phyloP scores from a whole-genome alignment of 192 early-diverging fungal species.

The Coemansia sp. region DNA sequence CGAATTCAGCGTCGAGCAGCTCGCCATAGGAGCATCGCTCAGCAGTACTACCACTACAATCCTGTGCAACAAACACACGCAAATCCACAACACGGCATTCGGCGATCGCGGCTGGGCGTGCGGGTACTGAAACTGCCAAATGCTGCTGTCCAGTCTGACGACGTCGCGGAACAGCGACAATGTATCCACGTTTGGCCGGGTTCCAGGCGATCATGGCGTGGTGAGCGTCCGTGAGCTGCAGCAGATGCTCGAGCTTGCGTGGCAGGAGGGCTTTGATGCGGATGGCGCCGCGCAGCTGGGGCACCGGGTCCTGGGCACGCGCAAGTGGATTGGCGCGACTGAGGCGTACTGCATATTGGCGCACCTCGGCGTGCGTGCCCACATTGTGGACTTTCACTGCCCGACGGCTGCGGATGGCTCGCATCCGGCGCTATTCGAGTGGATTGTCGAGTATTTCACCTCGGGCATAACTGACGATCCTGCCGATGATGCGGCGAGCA shows the following conservation, averaged over 20 bases:
- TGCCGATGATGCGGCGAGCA: too few relatives aligned
- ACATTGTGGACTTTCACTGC: conserved; percentile 65
- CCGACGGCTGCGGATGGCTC: conserved; percentile 55
- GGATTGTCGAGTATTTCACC: conserved; percentile 60
- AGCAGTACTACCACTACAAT: too few relatives aligned
- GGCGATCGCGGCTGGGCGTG: conserved; percentile 67
- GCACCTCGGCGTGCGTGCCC: conserved; percentile 54
- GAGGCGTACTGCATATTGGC: conserved; percentile 64
- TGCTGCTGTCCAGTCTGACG: conserved; percentile 57
- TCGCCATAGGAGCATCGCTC: not conserved
- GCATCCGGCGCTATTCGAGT: conserved; percentile 58
- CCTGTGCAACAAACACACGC: conserved; percentile 23
- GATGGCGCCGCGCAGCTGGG: conserved; percentile 57
- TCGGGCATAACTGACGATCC: too few relatives aligned
- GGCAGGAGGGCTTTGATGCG: conserved; percentile 61
- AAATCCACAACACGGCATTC: conserved; percentile 15
- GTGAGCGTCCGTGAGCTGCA: conserved; percentile 53
- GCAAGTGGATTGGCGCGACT: conserved; percentile 73
- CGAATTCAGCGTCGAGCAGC: not conserved
- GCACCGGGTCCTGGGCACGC: conserved; percentile 54
- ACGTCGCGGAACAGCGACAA: not conserved
- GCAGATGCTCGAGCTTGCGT: conserved; percentile 55
- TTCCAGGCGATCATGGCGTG: conserved; percentile 4
- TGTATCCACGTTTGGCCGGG: not conserved
- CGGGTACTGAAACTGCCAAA: conserved; percentile 71